A percentile compares a stretch with the other conserved stretches of the same genome.
These are phyloP conservation scores for Gigaspora rosea DNA, from an alignment of 192 early-diverging fungal genomes.

Conservation along the genomic window DNA sequence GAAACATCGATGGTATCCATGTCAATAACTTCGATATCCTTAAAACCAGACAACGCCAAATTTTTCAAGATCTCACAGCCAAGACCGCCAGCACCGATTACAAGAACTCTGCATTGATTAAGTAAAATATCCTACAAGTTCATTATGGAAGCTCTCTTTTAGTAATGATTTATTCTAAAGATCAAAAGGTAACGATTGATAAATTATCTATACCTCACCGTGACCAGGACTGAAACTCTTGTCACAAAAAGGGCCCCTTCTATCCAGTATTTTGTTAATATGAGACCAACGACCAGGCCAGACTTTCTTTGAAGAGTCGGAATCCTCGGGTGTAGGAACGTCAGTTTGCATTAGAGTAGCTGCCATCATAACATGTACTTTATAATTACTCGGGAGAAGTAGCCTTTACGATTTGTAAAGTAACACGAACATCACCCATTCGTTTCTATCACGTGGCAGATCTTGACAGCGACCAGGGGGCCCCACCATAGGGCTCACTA, in stretches of 20 bases:
- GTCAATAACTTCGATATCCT: constrained; percentile 82
- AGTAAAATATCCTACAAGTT: constrained; percentile 36
- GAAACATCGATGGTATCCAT: constrained; percentile 88
- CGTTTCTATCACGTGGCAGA: too few species aligned
- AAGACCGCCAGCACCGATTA: constrained; percentile 83
- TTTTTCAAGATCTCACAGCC: constrained; percentile 87
- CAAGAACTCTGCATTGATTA: constrained; percentile 65
- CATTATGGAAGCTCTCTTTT: background rate
- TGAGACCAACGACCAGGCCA: constrained; percentile 19
- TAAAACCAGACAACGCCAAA: constrained; percentile 77
- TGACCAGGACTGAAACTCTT: constrained; percentile 12
- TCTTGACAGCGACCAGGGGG: too few species aligned
- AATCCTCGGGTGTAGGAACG: background rate
- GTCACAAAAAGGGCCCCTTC: constrained; percentile 17
- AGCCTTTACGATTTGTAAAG: too few species aligned
- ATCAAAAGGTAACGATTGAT: background rate
- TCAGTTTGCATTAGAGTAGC: constrained; percentile 28
- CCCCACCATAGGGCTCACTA: too few species aligned
- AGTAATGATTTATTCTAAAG: background rate
- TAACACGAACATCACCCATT: too few species aligned
- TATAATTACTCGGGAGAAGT: too few species aligned
- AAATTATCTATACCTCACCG: constrained; percentile 10
- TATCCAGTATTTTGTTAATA: constrained; percentile 21
- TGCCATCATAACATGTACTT: background rate
- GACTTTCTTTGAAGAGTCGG: background rate